Evolutionary conservation across 768 basidiomycete genomes (phyloP).

Genomic region (Dioszegia aurantiaca): DNA sequence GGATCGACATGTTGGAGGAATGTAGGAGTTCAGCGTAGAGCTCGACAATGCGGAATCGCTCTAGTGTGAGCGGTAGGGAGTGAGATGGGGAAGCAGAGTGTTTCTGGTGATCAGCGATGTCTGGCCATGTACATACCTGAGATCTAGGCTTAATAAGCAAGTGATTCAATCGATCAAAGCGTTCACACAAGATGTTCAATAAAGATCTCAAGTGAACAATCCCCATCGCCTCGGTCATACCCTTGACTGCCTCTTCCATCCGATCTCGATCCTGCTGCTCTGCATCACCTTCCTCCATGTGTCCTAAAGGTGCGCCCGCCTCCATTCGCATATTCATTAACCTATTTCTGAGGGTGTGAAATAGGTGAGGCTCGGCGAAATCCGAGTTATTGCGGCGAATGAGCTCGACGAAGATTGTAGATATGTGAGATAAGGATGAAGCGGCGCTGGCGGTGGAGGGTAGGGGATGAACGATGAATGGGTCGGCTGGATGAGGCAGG

Average conservation of each 20-base stretch:
- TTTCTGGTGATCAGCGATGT: constrained; percentile 20
- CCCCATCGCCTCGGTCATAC: constrained; percentile 45
- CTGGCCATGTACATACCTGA: constrained; percentile 57
- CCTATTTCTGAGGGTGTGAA: constrained; percentile 86
- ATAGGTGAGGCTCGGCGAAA: constrained; percentile 95
- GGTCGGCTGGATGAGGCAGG: constrained; percentile 30
- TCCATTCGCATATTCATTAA: constrained; percentile 66
- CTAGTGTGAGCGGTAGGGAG: constrained; percentile 80
- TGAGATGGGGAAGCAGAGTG: constrained; percentile 54
- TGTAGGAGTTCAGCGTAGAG: constrained; percentile 94
- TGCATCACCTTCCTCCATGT: constrained; percentile 13
- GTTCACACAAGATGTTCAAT: constrained; percentile 68
- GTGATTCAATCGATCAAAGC: constrained; percentile 66
- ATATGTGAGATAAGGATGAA: constrained; percentile 80
- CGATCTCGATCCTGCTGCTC: constrained; percentile 39
- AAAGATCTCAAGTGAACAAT: constrained; percentile 85
- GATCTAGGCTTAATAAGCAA: constrained; percentile 72
- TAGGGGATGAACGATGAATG: constrained; percentile 41
- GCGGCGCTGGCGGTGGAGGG: constrained; percentile 47
- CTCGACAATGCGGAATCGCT: constrained; percentile 93
- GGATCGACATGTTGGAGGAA: constrained; percentile 94
- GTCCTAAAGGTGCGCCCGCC: constrained; percentile 55
- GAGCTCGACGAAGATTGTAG: constrained; percentile 84
- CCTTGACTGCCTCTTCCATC: constrained; percentile 45
- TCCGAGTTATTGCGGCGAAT: constrained; percentile 98